Evolutionary conservation across 2,329 filamentous ascomycete genomes (phyloP).

Genomic region (Albophoma yamanashiensis): DNA sequence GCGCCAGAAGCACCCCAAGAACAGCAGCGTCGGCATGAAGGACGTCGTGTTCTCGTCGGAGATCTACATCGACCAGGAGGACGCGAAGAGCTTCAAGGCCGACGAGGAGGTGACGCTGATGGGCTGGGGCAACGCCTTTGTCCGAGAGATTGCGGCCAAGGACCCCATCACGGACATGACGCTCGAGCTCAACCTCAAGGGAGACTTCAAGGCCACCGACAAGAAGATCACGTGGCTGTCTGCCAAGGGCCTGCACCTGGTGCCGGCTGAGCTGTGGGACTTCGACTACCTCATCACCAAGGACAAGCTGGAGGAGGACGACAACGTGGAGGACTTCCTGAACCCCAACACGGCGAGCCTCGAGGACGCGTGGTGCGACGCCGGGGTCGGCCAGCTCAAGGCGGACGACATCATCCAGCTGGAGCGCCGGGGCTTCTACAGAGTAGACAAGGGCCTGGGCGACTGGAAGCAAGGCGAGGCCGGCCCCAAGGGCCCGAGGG

Average conservation of each 20-base stretch:
- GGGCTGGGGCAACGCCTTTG: conserved; percentile 89
- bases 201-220: conserved; percentile 88
- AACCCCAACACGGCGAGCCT: conserved; percentile 66
- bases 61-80: conserved; percentile 76
- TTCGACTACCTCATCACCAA: conserved; percentile 95
- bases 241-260: conserved; percentile 60
- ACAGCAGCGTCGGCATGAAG: conserved; percentile 73
- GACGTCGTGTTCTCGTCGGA: conserved; percentile 68
- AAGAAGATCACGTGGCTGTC: conserved; percentile 97
- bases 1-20: conserved; percentile 84
- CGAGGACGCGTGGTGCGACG: conserved; percentile 68
- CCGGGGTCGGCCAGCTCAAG: conserved; percentile 68
- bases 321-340: conserved; percentile 74
- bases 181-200: conserved; percentile 79
- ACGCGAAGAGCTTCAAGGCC: conserved; percentile 69
- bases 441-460: conserved; percentile 58
- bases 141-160: conserved; percentile 51
- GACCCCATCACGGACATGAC: conserved; percentile 59
- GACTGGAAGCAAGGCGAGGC: conserved; percentile 41
- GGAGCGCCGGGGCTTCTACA: conserved; percentile 85
- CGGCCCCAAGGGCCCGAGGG: conserved; percentile 32
- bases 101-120: conserved; percentile 92
- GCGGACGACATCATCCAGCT: conserved; percentile 90
- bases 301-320: conserved; percentile 84
- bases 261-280: conserved; percentile 79